phyloP scores from a whole-genome alignment of 2,329 filamentous ascomycete genomes.

The Talaromyces amestolkiae region DNA sequence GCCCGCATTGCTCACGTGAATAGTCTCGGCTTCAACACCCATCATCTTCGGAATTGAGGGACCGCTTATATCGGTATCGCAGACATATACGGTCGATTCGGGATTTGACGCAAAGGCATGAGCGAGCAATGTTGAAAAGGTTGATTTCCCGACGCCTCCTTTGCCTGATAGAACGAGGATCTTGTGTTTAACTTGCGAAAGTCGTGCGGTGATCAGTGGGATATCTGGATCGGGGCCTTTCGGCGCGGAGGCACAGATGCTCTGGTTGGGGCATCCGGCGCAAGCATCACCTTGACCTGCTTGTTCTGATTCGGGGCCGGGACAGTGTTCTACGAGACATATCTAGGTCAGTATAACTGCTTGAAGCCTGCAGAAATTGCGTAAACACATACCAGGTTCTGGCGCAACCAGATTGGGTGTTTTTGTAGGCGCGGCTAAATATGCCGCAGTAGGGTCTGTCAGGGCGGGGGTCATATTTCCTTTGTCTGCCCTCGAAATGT shows the following conservation, averaged over 20 bases:
- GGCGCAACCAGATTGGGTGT: conserved; percentile 85
- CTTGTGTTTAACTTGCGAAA: conserved; percentile 82
- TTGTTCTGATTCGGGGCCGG: conserved; percentile 63
- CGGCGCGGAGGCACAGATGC: conserved; percentile 88
- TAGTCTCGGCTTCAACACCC: conserved; percentile 89
- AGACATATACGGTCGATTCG: conserved; percentile 78
- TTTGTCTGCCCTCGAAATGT: background rate
- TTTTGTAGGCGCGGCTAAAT: conserved; percentile 73
- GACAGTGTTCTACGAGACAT: conserved; percentile 72
- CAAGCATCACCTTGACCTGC: conserved; percentile 73
- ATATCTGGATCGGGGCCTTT: conserved; percentile 97
- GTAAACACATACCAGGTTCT: conserved; percentile 63
- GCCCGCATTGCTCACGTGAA: conserved; percentile 82
- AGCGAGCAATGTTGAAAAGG: conserved; percentile 82
- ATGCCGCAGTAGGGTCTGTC: conserved; percentile 69
- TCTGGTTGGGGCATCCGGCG: conserved; percentile 91
- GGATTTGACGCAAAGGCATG: conserved; percentile 85
- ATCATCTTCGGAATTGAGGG: conserved; percentile 98
- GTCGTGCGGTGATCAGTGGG: conserved; percentile 77
- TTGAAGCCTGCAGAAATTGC: background rate
- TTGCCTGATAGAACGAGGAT: conserved; percentile 91
- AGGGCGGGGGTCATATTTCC: conserved; percentile 76
- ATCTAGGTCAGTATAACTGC: background rate
- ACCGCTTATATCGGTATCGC: conserved; percentile 98
- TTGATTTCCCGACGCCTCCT: conserved; percentile 94